Percentiles rank a stretch among this genome's conserved stretches.
Evolutionary conservation across 305 asterid genomes (phyloP).

Genomic region (Solanum aculeatissimum): DNA sequence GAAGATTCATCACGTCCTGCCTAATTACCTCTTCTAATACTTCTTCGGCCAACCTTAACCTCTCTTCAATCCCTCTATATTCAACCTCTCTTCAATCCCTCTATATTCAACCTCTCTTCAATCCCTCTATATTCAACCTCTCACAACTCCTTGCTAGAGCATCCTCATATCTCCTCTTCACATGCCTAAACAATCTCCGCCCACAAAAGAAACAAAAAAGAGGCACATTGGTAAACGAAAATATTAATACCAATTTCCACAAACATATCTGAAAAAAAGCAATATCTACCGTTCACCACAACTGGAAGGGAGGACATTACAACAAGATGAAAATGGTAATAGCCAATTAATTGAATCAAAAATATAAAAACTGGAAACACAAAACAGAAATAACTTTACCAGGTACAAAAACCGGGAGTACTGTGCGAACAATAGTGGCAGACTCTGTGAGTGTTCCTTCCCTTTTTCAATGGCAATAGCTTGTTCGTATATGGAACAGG

Average conservation of each 20-base stretch:
- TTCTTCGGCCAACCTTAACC: too few species aligned
- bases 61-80: too few species aligned
- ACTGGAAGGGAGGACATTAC: background rate
- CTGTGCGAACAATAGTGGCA: constrained; percentile 84
- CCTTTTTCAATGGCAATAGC: constrained; percentile 94
- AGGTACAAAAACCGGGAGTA: constrained; percentile 71
- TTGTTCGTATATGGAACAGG: constrained; percentile 81
- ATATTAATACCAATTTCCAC: background rate
- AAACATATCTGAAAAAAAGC: background rate
- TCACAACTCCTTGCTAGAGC: too few species aligned
- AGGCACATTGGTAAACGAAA: background rate
- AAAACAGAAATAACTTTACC: constrained; percentile 32
- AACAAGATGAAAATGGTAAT: background rate
- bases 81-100: too few species aligned
- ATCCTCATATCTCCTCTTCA: too few species aligned
- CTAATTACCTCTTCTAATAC: too few species aligned
- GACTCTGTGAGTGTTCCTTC: constrained; percentile 85
- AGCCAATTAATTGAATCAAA: background rate
- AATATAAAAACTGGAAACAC: constrained; percentile 1
- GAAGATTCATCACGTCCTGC: too few species aligned
- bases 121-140: too few species aligned
- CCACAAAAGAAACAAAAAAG: background rate
- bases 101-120: too few species aligned
- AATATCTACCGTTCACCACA: background rate
- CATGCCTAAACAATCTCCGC: background rate